Evolutionary conservation across 306 rosid species (phyloP).

Genomic region (Gillenia trifoliata): DNA sequence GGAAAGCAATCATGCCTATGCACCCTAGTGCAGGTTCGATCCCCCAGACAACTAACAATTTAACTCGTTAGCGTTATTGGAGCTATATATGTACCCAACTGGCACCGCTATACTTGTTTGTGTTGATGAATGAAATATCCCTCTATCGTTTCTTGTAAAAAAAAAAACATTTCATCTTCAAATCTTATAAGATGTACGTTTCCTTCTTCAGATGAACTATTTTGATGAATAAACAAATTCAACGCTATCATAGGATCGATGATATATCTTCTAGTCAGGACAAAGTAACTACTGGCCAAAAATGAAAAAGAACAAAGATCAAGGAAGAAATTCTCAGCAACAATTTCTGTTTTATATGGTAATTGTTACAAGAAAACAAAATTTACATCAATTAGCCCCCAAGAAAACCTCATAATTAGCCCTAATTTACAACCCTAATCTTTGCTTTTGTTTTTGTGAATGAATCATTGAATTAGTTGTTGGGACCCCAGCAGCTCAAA

Average conservation of each 20-base stretch:
- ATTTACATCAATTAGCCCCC: neutral
- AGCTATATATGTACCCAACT: too few relatives aligned
- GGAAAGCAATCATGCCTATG: too few relatives aligned
- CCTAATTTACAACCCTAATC: neutral
- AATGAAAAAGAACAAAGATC: neutral
- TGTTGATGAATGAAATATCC: too few relatives aligned
- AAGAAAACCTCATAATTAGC: neutral
- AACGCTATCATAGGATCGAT: neutral
- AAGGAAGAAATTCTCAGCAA: neutral
- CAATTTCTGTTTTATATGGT: neutral
- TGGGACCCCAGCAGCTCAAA: constrained; percentile 42
- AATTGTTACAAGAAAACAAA: neutral
- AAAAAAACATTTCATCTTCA: too few relatives aligned
- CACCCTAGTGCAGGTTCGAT: too few relatives aligned
- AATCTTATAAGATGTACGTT: too few relatives aligned
- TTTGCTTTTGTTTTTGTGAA: neutral
- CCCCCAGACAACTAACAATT: too few relatives aligned
- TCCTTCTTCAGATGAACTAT: too few relatives aligned
- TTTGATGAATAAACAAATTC: too few relatives aligned
- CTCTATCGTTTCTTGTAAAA: too few relatives aligned
- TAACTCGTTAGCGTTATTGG: too few relatives aligned
- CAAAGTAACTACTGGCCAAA: neutral
- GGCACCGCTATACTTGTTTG: too few relatives aligned
- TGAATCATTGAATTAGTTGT: constrained; percentile 2
- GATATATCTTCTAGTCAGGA: neutral